Percentiles rank a stretch among this genome's conserved stretches.
Conservation (phyloP, 2,329 filamentous ascomycete genomes). For the Sporothrix pseudoabietina region DNA sequence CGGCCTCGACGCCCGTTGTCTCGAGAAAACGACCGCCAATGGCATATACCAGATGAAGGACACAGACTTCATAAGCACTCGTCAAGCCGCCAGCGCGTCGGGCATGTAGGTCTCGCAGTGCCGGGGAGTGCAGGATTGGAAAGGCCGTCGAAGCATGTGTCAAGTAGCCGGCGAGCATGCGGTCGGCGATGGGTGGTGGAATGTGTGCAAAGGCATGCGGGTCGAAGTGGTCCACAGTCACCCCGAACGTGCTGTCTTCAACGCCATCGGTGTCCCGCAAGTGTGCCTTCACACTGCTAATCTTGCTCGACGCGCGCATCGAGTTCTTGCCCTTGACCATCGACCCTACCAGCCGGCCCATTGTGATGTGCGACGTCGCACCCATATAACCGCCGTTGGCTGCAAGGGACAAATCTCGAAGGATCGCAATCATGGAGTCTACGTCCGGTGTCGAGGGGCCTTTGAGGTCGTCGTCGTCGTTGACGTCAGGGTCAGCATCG, state of each 20-base stretch:
- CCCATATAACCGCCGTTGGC: constrained; percentile 24
- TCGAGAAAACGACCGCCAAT: constrained; percentile 1
- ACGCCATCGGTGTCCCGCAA: background rate
- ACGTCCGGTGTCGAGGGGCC: background rate
- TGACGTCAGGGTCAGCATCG: background rate
- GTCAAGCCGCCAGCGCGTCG: background rate
- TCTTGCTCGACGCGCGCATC: constrained; percentile 13
- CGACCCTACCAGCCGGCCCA: constrained; percentile 18
- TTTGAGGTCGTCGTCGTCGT: background rate
- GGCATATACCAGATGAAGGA: background rate
- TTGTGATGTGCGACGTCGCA: constrained; percentile 19
- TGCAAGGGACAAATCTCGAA: background rate
- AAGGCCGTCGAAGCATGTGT: background rate
- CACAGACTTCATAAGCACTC: background rate
- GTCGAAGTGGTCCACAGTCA: background rate
- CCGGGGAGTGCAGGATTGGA: background rate
- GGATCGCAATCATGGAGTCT: background rate
- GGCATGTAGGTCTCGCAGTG: background rate
- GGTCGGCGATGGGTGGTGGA: background rate
- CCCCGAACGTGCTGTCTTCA: background rate
- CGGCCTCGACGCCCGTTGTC: constrained; percentile 10
- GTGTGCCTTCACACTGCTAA: constrained; percentile 21
- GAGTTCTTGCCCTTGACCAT: constrained; percentile 27
- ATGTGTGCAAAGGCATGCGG: background rate
- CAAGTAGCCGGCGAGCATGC: constrained; percentile 1